Conservation (phyloP, 2,329 filamentous ascomycete species). For the Fonsecaea multimorphosa region DNA sequence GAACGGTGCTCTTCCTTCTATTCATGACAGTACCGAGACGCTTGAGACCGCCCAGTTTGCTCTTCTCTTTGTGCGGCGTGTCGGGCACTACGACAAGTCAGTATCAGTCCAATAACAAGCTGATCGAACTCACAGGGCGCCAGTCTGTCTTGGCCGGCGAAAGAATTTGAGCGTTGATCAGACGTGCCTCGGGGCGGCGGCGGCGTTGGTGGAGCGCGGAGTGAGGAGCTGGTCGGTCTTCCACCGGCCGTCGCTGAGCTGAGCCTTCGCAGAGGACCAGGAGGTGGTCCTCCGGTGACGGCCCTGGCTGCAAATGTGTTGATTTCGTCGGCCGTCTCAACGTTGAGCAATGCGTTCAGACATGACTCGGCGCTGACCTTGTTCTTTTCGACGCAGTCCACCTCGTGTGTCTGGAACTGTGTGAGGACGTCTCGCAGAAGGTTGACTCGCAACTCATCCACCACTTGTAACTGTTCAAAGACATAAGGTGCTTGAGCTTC, state of each 20-base stretch:
- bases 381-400: slow-evolving; percentile 80
- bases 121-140: slow-evolving; percentile 45
- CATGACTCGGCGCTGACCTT: slow-evolving; percentile 78
- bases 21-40: slow-evolving; percentile 57
- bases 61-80: slow-evolving; percentile 52
- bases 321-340: slow-evolving; percentile 87
- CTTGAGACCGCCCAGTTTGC: slow-evolving; percentile 52
- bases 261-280: slow-evolving; percentile 49
- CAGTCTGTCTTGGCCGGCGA: slow-evolving; percentile 50
- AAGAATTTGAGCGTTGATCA: slow-evolving; percentile 58
- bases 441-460: slow-evolving; percentile 88
- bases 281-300: slow-evolving; percentile 44
- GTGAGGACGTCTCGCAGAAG: slow-evolving; percentile 89
- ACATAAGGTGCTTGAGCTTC: slow-evolving; percentile 92
- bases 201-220: slow-evolving; percentile 44
- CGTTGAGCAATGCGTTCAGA: slow-evolving; percentile 80
- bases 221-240: slow-evolving; percentile 40
- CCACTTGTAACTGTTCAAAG: slow-evolving; percentile 87
- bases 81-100: slow-evolving; percentile 44
- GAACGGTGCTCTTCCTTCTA: slow-evolving; percentile 51
- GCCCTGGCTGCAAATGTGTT: slow-evolving; percentile 66
- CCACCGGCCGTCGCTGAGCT: slow-evolving; percentile 42
- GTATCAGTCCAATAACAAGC: background rate
- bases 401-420: slow-evolving; percentile 89
- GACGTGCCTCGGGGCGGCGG: slow-evolving; percentile 54